phyloP scores from a whole-genome alignment of 305 asterid species.

The Plantago lanceolata region DNA sequence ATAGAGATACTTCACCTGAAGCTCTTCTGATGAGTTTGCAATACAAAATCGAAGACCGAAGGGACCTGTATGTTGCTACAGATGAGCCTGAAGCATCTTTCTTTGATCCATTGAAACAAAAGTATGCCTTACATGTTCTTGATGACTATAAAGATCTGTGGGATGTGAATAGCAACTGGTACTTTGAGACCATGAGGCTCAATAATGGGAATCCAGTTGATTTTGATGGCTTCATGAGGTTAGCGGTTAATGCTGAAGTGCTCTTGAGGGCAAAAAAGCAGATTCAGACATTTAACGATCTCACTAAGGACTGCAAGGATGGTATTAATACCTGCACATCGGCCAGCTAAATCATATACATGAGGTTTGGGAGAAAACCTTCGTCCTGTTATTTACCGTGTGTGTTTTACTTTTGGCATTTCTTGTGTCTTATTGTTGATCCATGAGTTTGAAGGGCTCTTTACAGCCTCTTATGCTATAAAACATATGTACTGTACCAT shows the following conservation, averaged over 20 bases:
- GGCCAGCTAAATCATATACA: slow-evolving; percentile 22
- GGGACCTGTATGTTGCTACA: slow-evolving; percentile 47
- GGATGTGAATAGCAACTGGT: slow-evolving; percentile 51
- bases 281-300: slow-evolving; percentile 54
- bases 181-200: slow-evolving; percentile 40
- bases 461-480: no score
- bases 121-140: slow-evolving; percentile 47
- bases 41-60: slow-evolving; percentile 44
- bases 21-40: slow-evolving; percentile 41
- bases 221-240: slow-evolving; percentile 62
- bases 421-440: no score
- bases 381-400: no score
- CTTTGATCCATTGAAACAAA: slow-evolving; percentile 51
- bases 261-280: slow-evolving; percentile 54
- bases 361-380: slow-evolving; percentile 3
- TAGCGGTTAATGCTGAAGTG: slow-evolving; percentile 50
- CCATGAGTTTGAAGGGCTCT: no score
- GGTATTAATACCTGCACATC: slow-evolving; percentile 52
- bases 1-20: slow-evolving; percentile 53
- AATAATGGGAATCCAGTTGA: slow-evolving; percentile 46
- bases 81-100: slow-evolving; percentile 40
- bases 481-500: no score
- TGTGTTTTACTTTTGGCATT: no score
- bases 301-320: slow-evolving; percentile 59
- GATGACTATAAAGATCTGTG: slow-evolving; percentile 49